Conservation (phyloP, 2,329 filamentous ascomycete genomes). For the Fusarium stilboides region DNA sequence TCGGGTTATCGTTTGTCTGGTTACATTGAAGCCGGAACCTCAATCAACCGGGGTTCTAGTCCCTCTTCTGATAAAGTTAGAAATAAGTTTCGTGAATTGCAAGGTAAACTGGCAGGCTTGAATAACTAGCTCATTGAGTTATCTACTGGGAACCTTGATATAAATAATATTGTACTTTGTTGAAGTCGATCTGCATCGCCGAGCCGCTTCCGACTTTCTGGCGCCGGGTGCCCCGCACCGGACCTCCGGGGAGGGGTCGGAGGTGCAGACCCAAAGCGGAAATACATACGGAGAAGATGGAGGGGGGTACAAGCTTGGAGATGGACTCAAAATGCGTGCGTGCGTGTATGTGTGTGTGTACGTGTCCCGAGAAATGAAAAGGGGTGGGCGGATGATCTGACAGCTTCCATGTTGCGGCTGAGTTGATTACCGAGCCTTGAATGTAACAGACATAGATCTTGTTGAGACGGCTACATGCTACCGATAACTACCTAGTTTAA, state of each 20-base stretch:
- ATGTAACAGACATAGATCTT: conserved; percentile 11
- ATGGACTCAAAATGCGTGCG: not conserved
- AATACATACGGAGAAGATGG: conserved; percentile 20
- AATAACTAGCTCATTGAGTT: not conserved
- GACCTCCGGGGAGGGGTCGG: conserved; percentile 28
- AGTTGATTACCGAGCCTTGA: conserved; percentile 23
- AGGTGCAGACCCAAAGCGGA: conserved; percentile 31
- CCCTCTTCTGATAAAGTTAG: conserved; percentile 9
- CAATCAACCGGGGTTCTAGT: not conserved
- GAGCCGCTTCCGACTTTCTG: conserved; percentile 28
- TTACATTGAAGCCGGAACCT: conserved; percentile 19
- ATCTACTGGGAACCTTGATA: not conserved
- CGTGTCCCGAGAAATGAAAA: not conserved
- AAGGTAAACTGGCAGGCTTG: not conserved
- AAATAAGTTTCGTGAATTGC: conserved; percentile 3
- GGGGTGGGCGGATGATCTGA: conserved; percentile 6
- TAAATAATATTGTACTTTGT: not conserved
- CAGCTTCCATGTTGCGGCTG: conserved; percentile 24
- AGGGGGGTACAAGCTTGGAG: conserved; percentile 16
- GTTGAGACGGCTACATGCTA: not conserved
- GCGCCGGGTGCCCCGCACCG: conserved; percentile 27
- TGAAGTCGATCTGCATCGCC: conserved; percentile 6
- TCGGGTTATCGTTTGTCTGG: not conserved
- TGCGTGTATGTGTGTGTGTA: not conserved
- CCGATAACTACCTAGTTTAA: conserved; percentile 4